These are phyloP conservation scores for Amanita muscaria DNA, from an alignment of 768 basidiomycete species.

Conservation along the genomic window DNA sequence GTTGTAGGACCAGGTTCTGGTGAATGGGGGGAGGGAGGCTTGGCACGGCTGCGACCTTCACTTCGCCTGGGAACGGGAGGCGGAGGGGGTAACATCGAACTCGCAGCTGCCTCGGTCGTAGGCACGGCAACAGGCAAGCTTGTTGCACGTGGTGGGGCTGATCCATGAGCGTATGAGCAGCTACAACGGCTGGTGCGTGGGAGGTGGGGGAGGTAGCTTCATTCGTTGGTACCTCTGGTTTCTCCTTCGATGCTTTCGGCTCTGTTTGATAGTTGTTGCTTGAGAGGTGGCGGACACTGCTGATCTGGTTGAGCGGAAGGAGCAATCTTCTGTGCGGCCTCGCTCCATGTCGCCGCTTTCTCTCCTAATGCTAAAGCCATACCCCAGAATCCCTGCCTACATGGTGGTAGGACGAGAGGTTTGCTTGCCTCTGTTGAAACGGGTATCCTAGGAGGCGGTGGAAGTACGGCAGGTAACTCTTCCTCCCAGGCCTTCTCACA, in stretches of 20 bases:
- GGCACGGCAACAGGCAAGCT: background rate
- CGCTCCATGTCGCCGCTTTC: conserved; percentile 49
- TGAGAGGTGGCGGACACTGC: conserved; percentile 2
- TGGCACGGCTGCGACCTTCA: conserved; percentile 23
- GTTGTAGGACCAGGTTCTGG: background rate
- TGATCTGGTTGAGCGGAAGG: conserved; percentile 11
- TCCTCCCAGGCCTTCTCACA: conserved; percentile 90
- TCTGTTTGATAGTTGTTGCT: background rate
- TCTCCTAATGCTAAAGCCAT: conserved; percentile 57
- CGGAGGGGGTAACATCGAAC: conserved; percentile 16
- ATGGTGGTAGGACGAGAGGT: conserved; percentile 49
- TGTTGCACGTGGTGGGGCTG: background rate
- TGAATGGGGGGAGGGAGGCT: conserved; percentile 7
- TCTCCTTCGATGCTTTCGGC: background rate
- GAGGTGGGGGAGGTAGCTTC: conserved; percentile 26
- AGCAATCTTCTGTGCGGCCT: conserved; percentile 12
- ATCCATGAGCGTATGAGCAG: conserved; percentile 20
- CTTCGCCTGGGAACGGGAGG: conserved; percentile 48
- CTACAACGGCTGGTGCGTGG: conserved; percentile 16
- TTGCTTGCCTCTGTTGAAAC: conserved; percentile 24
- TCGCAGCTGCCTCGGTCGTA: background rate
- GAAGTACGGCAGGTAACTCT: conserved; percentile 39
- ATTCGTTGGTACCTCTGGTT: conserved; percentile 15
- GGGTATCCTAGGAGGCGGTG: conserved; percentile 22
- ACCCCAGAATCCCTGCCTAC: conserved; percentile 58